Base-by-base conservation (phyloP, 257 asterid species). In the Solanum clarkiae region DNA sequence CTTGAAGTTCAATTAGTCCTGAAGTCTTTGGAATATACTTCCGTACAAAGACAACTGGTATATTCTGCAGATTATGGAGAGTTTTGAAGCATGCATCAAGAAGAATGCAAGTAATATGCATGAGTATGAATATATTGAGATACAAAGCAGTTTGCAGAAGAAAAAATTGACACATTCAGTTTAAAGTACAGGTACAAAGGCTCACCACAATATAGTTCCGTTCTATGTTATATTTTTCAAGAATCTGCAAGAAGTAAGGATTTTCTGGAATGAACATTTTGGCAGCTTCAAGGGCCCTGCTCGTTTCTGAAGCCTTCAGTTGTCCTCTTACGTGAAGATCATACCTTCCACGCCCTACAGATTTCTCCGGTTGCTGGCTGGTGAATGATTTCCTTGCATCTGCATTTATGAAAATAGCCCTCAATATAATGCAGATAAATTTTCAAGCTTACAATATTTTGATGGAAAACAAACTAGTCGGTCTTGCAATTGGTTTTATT, bases 181-280 rank as follows among this genome's bases (percentile, higher is more conserved):
- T 60, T 82, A 49, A 42, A 17, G 26, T 26, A 42, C 24, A 60
- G 57, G 71, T 26, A 77, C 20, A 84, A 87, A 60, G 49, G 20
- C 87, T 85, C 79, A 87, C 89, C 87, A 87, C 5, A 53, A 62
- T 7, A 60, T 5, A 17, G 15, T 32, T 8, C 57, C 62, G 17
- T 45, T 8, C 4, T 18, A 75, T 7, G 60, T 55, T 65, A 80
- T 75, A 66, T 8, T 45, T 10, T 82, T 55, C 63, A 55, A 85
- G n/a, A 57, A 26, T 54, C 22, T 36, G n/a, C 24, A 24, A 20
- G 63, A 81, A 87, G 7, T 47, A 82, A 82, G 82, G 86, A 68
- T 65, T 55, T 14, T 20, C 42, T 11, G 82, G 68, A 66, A 45
- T 7, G 22, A 42, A 42, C 40, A 15, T 60, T 10, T 66, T 80